Percentiles rank a stretch among this genome's conserved stretches.
Evolutionary conservation across 495 filamentous ascomycete genomes (phyloP).

Genomic region (Cairneyella variabilis): DNA sequence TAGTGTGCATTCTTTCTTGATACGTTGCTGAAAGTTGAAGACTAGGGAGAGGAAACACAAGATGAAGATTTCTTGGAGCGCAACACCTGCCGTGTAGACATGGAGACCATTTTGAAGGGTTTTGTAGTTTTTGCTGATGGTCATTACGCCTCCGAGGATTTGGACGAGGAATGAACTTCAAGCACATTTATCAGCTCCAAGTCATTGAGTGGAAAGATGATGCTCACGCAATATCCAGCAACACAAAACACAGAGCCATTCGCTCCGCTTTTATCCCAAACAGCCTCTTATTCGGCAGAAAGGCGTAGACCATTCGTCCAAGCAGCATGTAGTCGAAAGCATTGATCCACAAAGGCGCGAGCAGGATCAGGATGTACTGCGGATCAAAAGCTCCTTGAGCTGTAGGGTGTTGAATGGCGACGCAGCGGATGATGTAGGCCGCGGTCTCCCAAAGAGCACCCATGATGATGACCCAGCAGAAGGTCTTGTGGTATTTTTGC

Average conservation of each 20-base stretch:
- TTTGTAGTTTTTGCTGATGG: slow-evolving; percentile 12
- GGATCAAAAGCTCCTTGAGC: slow-evolving; percentile 23
- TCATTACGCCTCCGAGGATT: slow-evolving; percentile 18
- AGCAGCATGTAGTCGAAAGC: slow-evolving; percentile 67
- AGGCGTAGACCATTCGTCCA: slow-evolving; percentile 57
- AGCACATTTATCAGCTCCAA: background rate
- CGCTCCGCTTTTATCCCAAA: slow-evolving; percentile 43
- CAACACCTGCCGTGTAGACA: slow-evolving; percentile 49
- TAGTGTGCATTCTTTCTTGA: slow-evolving; percentile 18
- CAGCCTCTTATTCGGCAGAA: slow-evolving; percentile 41
- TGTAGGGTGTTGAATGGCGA: slow-evolving; percentile 37
- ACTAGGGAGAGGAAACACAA: slow-evolving; percentile 37
- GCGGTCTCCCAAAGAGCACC: slow-evolving; percentile 33
- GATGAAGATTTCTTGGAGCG: slow-evolving; percentile 45
- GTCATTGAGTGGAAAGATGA: background rate
- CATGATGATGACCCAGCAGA: slow-evolving; percentile 52
- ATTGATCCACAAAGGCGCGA: slow-evolving; percentile 53
- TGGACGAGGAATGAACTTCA: slow-evolving; percentile 22
- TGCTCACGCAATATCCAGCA: slow-evolving; percentile 47
- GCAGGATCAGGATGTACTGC: slow-evolving; percentile 34
- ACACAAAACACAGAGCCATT: slow-evolving; percentile 54
- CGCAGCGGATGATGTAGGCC: slow-evolving; percentile 31
- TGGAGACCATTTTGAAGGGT: slow-evolving; percentile 32
- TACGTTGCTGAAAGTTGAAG: slow-evolving; percentile 28
- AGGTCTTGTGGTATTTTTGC: slow-evolving; percentile 27